Conservation (phyloP, 1,139 yeast species). For the Scheffersomyces stambukii region DNA sequence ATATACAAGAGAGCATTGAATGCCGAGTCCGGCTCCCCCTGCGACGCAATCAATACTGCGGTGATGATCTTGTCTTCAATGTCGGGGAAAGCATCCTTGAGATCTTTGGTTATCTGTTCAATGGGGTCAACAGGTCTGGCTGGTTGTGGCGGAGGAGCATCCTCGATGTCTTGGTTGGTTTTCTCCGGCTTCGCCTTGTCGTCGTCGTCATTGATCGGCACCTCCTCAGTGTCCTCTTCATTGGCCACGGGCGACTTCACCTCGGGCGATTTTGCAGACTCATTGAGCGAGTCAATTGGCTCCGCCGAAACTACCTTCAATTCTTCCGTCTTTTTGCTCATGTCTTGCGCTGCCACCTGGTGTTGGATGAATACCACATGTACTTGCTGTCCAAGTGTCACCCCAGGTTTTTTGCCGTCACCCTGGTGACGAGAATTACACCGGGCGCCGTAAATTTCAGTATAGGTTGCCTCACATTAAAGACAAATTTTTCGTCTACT, state of each 20-base stretch:
- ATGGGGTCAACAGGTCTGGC: constrained; percentile 63
- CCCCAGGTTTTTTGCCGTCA: too few species aligned
- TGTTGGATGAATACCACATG: too few species aligned
- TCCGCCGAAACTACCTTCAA: constrained; percentile 32
- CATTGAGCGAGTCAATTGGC: constrained; percentile 26
- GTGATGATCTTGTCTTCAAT: constrained; percentile 66
- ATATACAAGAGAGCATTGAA: constrained; percentile 80
- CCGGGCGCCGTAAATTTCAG: too few species aligned
- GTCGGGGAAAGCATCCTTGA: constrained; percentile 80
- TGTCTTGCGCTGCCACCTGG: constrained; percentile 1
- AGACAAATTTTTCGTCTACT: constrained; percentile 4
- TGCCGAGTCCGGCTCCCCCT: constrained; percentile 77
- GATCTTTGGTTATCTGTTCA: constrained; percentile 46
- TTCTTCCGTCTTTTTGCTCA: constrained; percentile 18
- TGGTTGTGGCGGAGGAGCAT: constrained; percentile 65
- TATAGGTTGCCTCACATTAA: too few species aligned
- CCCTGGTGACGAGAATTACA: too few species aligned
- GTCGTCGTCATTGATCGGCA: constrained; percentile 10
- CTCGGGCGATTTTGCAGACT: constrained; percentile 5
- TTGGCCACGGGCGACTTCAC: constrained; percentile 2
- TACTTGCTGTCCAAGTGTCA: too few species aligned
- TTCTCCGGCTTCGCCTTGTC: constrained; percentile 8
- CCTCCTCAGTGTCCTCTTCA: constrained; percentile 11
- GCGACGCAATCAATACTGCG: constrained; percentile 82
- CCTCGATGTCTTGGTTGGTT: constrained; percentile 10